Conservation (phyloP, 164 flowering plant species). For the Dillenia suffruticosa region DNA sequence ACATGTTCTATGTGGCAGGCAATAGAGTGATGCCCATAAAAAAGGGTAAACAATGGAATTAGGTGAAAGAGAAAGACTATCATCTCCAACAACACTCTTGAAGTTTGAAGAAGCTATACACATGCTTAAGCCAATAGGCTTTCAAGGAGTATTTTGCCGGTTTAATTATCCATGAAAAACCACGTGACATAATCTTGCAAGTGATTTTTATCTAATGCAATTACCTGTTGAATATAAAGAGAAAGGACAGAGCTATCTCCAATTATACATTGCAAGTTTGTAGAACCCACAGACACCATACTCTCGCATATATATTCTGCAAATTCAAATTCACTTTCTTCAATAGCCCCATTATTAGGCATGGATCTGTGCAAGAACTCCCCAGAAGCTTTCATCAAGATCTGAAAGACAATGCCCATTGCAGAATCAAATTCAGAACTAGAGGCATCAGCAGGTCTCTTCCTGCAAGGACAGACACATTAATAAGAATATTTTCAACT, state of each 20-base stretch:
- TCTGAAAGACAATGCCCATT: slow-evolving; percentile 63
- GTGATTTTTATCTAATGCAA: neutral
- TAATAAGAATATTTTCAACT: slow-evolving; percentile 8
- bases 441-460: slow-evolving; percentile 65
- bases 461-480: slow-evolving; percentile 48
- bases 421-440: slow-evolving; percentile 80
- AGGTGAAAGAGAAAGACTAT: neutral
- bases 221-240: slow-evolving; percentile 82
- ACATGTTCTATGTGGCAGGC: too few species aligned
- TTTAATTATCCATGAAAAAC: too few species aligned
- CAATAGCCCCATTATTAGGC: slow-evolving; percentile 32
- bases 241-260: slow-evolving; percentile 41
- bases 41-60: too few species aligned
- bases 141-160: too few species aligned
- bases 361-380: slow-evolving; percentile 51
- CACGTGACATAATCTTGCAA: too few species aligned
- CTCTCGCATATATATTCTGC: slow-evolving; percentile 91
- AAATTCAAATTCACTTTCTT: slow-evolving; percentile 89
- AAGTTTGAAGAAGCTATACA: neutral
- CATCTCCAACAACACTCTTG: neutral
- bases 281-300: slow-evolving; percentile 82
- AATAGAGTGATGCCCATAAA: too few species aligned
- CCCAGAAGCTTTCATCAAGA: slow-evolving; percentile 66
- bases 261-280: slow-evolving; percentile 69
- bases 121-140: neutral